Conservation (phyloP, 208 protist genomes). For the Porcisia deanei region DNA sequence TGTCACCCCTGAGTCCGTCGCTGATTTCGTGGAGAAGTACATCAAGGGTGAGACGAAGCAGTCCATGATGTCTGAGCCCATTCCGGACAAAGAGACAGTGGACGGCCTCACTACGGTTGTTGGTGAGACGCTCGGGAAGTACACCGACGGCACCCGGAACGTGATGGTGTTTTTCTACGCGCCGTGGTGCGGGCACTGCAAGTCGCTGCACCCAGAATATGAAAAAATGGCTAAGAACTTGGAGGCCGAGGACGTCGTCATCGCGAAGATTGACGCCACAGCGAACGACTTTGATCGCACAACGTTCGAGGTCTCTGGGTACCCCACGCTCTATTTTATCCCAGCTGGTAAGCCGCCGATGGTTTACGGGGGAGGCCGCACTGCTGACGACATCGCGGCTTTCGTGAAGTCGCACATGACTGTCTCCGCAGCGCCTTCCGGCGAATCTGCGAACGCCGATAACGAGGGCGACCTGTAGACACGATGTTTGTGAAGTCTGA, state of each 20-base stretch:
- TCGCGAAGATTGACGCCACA: constrained; percentile 86
- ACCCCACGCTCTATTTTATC: constrained; percentile 90
- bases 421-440: constrained; percentile 1
- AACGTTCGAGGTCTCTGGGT: constrained; percentile 58
- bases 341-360: constrained; percentile 48
- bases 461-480: constrained; percentile 38
- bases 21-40: constrained; percentile 59
- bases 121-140: constrained; percentile 52
- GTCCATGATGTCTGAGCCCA: constrained; percentile 52
- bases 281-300: constrained; percentile 55
- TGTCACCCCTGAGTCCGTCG: constrained; percentile 48
- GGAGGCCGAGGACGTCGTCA: constrained; percentile 58
- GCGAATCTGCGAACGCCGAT: background rate
- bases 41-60: constrained; percentile 49
- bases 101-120: constrained; percentile 87
- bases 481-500: background rate
- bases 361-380: constrained; percentile 79
- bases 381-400: constrained; percentile 40
- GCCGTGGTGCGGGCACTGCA: constrained; percentile 97
- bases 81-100: constrained; percentile 69
- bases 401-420: constrained; percentile 63
- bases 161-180: constrained; percentile 96
- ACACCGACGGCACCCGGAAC: constrained; percentile 69
- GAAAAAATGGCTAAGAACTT: constrained; percentile 69
- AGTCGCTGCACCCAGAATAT: constrained; percentile 87